phyloP scores from a whole-genome alignment of 176 grass and related monocot genomes.

The Calamus simplicifolius region DNA sequence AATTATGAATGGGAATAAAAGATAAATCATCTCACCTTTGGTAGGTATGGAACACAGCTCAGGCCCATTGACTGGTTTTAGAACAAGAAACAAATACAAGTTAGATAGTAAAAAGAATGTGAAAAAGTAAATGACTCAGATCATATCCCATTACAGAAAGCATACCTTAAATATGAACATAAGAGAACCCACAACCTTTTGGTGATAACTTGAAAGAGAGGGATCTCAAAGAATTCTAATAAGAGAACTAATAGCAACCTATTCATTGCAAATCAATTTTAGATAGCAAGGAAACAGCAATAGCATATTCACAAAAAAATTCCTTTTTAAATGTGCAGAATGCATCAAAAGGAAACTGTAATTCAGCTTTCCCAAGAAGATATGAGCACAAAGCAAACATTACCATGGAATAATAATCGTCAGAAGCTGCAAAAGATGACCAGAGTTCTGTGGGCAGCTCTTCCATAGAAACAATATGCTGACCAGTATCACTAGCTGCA shows the following conservation, averaged over 20 bases:
- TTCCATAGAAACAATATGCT: constrained; percentile 98
- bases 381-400: constrained; percentile 24
- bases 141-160: constrained; percentile 10
- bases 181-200: constrained; percentile 90
- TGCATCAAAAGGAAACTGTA: too few relatives aligned
- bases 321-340: too few relatives aligned
- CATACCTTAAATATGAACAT: constrained; percentile 96
- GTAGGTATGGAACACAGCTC: constrained; percentile 94
- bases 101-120: background rate
- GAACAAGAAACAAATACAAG: background rate
- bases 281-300: constrained; percentile 4
- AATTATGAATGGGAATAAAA: background rate
- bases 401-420: constrained; percentile 98
- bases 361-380: background rate
- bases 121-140: background rate
- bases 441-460: constrained; percentile 85
- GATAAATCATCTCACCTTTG: constrained; percentile 61
- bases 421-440: constrained; percentile 89
- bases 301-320: too few relatives aligned
- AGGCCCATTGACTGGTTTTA: constrained; percentile 86
- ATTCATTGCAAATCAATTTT: constrained; percentile 22
- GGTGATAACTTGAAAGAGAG: constrained; percentile 98
- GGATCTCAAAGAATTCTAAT: constrained; percentile 95
- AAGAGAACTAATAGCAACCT: constrained; percentile 96
- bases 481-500: constrained; percentile 59